Conservation (phyloP, 2,329 filamentous ascomycete species). For the Aspergillus sojae region DNA sequence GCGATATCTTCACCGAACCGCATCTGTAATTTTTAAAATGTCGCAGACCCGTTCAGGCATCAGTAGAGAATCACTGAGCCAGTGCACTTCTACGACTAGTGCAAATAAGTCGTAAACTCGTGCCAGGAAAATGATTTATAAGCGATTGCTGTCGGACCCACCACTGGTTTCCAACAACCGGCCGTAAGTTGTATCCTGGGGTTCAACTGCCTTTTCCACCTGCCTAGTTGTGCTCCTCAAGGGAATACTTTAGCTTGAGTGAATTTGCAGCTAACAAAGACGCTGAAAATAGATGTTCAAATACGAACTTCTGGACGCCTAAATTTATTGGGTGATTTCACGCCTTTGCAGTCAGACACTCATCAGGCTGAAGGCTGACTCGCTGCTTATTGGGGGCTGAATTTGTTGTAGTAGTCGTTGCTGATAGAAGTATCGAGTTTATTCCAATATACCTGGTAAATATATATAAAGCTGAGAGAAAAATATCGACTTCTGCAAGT, state of each 20-base stretch:
- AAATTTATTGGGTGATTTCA: not conserved
- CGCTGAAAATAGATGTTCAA: too few species aligned
- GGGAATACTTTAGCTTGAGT: not conserved
- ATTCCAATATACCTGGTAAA: too few species aligned
- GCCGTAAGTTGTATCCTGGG: not conserved
- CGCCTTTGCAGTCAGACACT: not conserved
- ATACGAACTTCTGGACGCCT: not conserved
- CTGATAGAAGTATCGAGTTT: too few species aligned
- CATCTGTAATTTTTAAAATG: too few species aligned
- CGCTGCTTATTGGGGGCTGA: too few species aligned
- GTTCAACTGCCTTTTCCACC: not conserved
- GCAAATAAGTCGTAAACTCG: not conserved
- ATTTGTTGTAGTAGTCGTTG: too few species aligned
- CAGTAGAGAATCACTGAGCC: too few species aligned
- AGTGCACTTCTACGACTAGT: not conserved
- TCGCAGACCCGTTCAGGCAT: too few species aligned
- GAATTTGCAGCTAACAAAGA: not conserved
- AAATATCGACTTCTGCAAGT: too few species aligned
- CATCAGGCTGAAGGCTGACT: too few species aligned
- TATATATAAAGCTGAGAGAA: too few species aligned
- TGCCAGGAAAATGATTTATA: not conserved
- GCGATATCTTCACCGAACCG: too few species aligned
- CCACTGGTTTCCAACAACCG: not conserved
- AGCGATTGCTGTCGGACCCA: not conserved
- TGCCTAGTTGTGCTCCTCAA: not conserved